Conservation (phyloP, 2,329 filamentous ascomycete species). For the Chaetothyriales sp. region DNA sequence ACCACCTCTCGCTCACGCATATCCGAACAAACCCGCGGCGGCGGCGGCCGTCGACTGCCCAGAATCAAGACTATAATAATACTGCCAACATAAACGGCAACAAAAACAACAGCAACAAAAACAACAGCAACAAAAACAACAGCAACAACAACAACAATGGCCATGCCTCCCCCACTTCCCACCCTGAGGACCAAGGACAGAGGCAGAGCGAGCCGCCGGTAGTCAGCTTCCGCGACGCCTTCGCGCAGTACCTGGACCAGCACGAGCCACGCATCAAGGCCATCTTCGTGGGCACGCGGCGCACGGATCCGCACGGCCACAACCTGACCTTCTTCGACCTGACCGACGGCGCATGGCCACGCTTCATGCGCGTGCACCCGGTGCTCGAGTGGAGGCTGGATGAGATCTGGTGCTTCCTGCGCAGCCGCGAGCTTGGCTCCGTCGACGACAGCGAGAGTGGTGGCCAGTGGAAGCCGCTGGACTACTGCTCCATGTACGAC, state of each 20-base stretch:
- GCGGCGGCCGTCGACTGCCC: slow-evolving; percentile 12
- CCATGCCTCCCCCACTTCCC: slow-evolving; percentile 2
- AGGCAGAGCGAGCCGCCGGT: slow-evolving; percentile 5
- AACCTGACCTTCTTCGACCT: slow-evolving; percentile 65
- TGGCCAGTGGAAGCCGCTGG: slow-evolving; percentile 28
- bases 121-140: neutral
- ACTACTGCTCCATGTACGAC: slow-evolving; percentile 80
- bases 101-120: neutral
- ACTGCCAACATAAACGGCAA: neutral
- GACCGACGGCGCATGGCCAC: slow-evolving; percentile 80
- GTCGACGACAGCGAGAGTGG: slow-evolving; percentile 3
- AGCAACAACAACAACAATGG: neutral
- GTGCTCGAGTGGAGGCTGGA: slow-evolving; percentile 96
- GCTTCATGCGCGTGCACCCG: slow-evolving; percentile 83
- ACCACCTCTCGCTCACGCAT: slow-evolving; percentile 60
- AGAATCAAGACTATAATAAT: slow-evolving; percentile 1
- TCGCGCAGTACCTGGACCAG: slow-evolving; percentile 53
- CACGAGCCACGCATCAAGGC: slow-evolving; percentile 44
- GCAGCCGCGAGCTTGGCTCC: slow-evolving; percentile 44
- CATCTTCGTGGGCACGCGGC: slow-evolving; percentile 72
- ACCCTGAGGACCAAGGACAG: neutral
- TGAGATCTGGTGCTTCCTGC: slow-evolving; percentile 80
- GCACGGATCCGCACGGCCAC: slow-evolving; percentile 83
- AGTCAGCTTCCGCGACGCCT: slow-evolving; percentile 57
- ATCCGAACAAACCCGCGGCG: slow-evolving; percentile 47